Conservation (phyloP, 192 early-diverging fungal genomes). For the Entomortierella beljakovae region DNA sequence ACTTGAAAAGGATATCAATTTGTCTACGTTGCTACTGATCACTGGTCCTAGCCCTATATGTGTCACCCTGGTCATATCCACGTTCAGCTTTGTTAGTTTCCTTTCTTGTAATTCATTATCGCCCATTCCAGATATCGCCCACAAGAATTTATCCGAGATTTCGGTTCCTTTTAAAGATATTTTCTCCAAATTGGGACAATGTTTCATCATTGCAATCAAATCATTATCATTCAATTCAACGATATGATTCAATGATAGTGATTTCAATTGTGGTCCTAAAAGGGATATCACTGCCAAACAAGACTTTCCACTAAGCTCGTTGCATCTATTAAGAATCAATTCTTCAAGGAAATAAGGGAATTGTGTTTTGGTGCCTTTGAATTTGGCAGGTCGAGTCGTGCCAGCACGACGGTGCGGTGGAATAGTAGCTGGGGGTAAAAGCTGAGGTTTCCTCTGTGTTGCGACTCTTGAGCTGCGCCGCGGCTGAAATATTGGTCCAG, state of each 20-base stretch:
- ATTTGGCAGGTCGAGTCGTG: slow-evolving; percentile 31
- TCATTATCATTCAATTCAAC: slow-evolving; percentile 7
- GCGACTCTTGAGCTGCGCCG: neutral
- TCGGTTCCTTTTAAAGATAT: slow-evolving; percentile 17
- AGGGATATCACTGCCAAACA: slow-evolving; percentile 1
- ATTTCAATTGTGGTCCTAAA: slow-evolving; percentile 28
- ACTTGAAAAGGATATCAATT: neutral
- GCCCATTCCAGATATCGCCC: neutral
- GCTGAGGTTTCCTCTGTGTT: too few relatives aligned
- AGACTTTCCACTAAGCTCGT: slow-evolving; percentile 6
- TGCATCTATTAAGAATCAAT: slow-evolving; percentile 20
- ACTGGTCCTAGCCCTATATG: slow-evolving; percentile 7
- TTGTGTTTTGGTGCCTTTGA: slow-evolving; percentile 34
- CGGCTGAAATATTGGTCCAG: neutral
- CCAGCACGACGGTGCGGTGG: slow-evolving; percentile 23
- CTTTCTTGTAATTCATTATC: neutral
- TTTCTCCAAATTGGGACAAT: slow-evolving; percentile 20
- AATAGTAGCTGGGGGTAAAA: neutral
- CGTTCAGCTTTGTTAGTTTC: neutral
- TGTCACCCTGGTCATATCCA: slow-evolving; percentile 10
- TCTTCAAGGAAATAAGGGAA: slow-evolving; percentile 30
- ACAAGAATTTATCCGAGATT: slow-evolving; percentile 15
- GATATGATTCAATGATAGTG: slow-evolving; percentile 19
- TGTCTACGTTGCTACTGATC: neutral
- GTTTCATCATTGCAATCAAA: slow-evolving; percentile 12